Conservation (phyloP, 352 stramenopile species). For the Globisporangium megalacanthum region DNA sequence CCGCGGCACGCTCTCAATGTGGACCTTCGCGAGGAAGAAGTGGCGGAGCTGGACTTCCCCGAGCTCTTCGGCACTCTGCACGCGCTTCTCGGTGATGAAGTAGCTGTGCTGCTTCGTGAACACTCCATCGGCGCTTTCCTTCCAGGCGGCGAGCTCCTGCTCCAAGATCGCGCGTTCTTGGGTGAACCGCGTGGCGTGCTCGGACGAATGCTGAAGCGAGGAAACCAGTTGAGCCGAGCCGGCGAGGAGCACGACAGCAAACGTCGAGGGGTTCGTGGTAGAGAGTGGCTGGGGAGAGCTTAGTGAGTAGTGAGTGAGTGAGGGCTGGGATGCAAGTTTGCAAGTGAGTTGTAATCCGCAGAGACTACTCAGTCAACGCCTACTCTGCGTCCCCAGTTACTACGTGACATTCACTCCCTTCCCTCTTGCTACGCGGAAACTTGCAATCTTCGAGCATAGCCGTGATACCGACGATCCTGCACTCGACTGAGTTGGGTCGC, state of each 20-base stretch:
- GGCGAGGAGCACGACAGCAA: conserved; percentile 18
- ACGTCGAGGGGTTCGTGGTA: conserved; percentile 30
- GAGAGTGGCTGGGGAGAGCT: conserved; percentile 8
- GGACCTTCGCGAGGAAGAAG: conserved; percentile 57
- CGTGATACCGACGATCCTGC: not conserved
- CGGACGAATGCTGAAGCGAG: conserved; percentile 19
- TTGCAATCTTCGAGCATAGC: not conserved
- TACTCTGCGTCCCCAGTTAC: too few relatives aligned
- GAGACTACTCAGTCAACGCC: too few relatives aligned
- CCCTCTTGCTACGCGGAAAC: too few relatives aligned
- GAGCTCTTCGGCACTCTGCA: conserved; percentile 8
- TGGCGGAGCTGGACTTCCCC: conserved; percentile 43
- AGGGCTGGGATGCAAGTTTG: conserved; percentile 22
- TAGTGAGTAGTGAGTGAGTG: too few relatives aligned
- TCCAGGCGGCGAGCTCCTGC: conserved; percentile 41
- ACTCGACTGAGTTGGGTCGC: too few relatives aligned
- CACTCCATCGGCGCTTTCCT: conserved; percentile 36
- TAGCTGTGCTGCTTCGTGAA: conserved; percentile 46
- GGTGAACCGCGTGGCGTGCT: conserved; percentile 38
- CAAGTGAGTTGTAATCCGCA: conserved; percentile 17
- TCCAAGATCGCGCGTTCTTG: conserved; percentile 31
- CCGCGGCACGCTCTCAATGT: conserved; percentile 37
- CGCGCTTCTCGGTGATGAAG: conserved; percentile 15
- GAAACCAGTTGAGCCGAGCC: conserved; percentile 11
- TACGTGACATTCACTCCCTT: too few relatives aligned